These are phyloP conservation scores for Entomortierella lignicola DNA, from an alignment of 192 early-diverging fungal genomes.

Conservation along the genomic window DNA sequence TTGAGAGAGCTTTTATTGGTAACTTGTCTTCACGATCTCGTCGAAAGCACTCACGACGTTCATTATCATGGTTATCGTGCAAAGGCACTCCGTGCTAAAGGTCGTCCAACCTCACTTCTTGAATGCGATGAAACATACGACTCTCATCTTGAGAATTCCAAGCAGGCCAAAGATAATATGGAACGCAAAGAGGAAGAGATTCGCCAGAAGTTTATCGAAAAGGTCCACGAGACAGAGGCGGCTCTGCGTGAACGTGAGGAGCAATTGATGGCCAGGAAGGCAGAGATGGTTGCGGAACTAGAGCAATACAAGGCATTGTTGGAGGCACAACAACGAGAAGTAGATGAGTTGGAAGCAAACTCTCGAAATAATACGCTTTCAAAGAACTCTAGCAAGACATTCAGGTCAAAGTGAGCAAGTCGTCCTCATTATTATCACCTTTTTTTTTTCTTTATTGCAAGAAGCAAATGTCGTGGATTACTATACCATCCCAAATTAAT, in stretches of 20 bases:
- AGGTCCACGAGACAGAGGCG: conserved; percentile 57
- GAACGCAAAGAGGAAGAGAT: conserved; percentile 79
- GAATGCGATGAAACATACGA: conserved; percentile 84
- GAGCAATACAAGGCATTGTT: conserved; percentile 22
- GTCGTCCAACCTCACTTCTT: conserved; percentile 83
- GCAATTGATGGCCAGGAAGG: conserved; percentile 16
- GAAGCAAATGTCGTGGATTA: too few relatives aligned
- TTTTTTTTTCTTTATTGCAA: too few relatives aligned
- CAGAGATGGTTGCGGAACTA: conserved; percentile 29
- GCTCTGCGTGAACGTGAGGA: conserved; percentile 57
- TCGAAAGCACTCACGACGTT: conserved; percentile 80
- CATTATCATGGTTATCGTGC: conserved; percentile 83
- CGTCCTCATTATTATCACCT: background rate
- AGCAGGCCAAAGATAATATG: conserved; percentile 63
- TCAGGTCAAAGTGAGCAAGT: conserved; percentile 18
- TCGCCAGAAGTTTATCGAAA: conserved; percentile 62
- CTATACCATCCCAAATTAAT: too few relatives aligned
- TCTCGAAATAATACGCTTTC: conserved; percentile 3
- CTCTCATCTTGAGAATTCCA: background rate
- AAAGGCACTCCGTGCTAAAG: conserved; percentile 69
- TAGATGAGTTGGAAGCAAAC: conserved; percentile 23
- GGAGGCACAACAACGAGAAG: conserved; percentile 19
- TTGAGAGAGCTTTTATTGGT: conserved; percentile 78
- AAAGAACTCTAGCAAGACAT: conserved; percentile 29
- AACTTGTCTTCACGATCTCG: conserved; percentile 79